Evolutionary conservation across 2,329 filamentous ascomycete species (phyloP), one percentile per base, ranked within the genome.

Genomic region (Spiromastix sp.): DNA sequence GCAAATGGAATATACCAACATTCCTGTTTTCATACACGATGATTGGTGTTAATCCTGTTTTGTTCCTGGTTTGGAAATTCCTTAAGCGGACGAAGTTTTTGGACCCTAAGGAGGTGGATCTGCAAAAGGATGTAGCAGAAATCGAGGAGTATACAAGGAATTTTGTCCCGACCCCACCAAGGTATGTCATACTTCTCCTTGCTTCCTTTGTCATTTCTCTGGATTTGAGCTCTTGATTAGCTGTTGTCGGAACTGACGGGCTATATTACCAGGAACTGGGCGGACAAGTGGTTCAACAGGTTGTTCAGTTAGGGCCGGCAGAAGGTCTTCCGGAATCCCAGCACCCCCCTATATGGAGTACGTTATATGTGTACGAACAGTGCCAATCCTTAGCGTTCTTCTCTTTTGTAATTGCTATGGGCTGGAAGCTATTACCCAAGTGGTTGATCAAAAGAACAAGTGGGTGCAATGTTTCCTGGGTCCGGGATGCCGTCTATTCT

Each of bases 11-110:
- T 40, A 52, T 81, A 0, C 70, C 78, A 5, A 75, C 72, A 5
- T 91, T 89, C 53, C 56, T 89, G 18, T 85, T 85, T 56, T 81
- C 77, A 57, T 87, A 87, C 55, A 75, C 77, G 32, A 85, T 84
- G 69, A 72, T 87, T 33, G 72, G 71, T 4, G 59, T 85, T 2
- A 85, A 83, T 50, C 81, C 81, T 0, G 44, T 77, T 0, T 60
- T 89, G 2, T 87, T 74, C 52, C 27, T 79, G 3, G 74, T 72
- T 4, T 89, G 81, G 77, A 91, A 89, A 56, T 19, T 83, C 5
- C 46, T 77, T 38, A 77, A 81, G 54, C 71, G 66, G 50, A 83
- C 80, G 0, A 72, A 67, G 35, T 68, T 72, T 39, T 52, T 66
- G 34, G 68, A 64, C 38, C 64, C 75, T 0, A 57, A 70, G 10